Conservation (phyloP, 1,284 basidiomycete genomes). For the Marasmius tenuissimus region DNA sequence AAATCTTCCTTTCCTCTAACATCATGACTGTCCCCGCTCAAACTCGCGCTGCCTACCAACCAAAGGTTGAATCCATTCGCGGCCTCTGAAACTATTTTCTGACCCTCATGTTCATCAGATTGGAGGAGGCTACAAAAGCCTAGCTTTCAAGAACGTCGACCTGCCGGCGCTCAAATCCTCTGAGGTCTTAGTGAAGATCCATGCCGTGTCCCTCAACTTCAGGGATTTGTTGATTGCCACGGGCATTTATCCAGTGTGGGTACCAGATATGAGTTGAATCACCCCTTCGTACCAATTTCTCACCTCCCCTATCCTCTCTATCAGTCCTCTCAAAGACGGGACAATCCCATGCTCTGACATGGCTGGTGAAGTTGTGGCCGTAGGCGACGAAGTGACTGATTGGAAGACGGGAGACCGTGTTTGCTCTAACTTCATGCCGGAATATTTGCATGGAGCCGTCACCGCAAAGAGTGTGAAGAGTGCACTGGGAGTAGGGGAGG, state of each 20-base stretch:
- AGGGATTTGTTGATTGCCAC: neutral
- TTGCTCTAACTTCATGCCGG: slow-evolving; percentile 42
- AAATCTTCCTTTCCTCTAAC: neutral
- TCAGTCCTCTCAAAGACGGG: slow-evolving; percentile 18
- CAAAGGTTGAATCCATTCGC: neutral
- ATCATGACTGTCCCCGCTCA: neutral
- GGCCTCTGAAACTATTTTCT: neutral
- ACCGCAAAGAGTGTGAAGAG: slow-evolving; percentile 30
- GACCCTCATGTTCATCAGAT: neutral
- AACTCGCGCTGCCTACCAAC: neutral
- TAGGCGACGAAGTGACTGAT: slow-evolving; percentile 50
- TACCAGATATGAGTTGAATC: neutral
- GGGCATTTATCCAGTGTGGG: neutral
- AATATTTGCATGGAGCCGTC: slow-evolving; percentile 40
- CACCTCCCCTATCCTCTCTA: neutral
- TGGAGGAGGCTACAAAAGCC: neutral
- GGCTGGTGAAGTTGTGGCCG: slow-evolving; percentile 57
- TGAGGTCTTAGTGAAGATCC: neutral
- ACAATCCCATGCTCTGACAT: slow-evolving; percentile 60
- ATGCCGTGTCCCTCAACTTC: neutral
- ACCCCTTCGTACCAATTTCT: neutral
- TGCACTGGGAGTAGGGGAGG: slow-evolving; percentile 42
- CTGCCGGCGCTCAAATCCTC: neutral
- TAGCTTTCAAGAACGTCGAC: neutral
- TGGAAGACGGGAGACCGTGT: slow-evolving; percentile 62